phyloP scores from a whole-genome alignment of 257 asterid species.

The Salvia rosmarinus region DNA sequence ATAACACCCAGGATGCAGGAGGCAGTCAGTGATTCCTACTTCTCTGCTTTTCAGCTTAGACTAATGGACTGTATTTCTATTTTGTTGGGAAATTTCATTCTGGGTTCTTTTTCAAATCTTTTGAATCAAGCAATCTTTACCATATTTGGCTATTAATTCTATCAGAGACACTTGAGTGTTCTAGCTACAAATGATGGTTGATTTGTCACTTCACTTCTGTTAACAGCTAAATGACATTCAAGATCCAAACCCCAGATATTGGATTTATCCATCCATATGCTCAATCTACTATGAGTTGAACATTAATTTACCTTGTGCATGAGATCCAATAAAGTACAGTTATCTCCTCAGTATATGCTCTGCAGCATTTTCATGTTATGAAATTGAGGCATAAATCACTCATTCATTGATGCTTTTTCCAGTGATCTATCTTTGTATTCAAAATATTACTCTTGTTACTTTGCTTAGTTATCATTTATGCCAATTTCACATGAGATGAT shows the following conservation, averaged over 20 bases:
- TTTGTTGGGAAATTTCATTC: not conserved
- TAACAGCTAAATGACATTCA: constrained; percentile 9
- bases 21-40: not conserved
- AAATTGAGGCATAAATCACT: constrained; percentile 10
- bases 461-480: not conserved
- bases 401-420: constrained; percentile 6
- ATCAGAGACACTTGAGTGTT: not conserved
- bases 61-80: not conserved
- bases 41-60: not conserved
- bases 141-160: not conserved
- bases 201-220: constrained; percentile 7
- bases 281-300: constrained; percentile 2
- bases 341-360: constrained; percentile 8
- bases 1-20: not conserved
- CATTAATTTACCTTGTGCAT: not conserved
- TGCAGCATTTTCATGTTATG: constrained; percentile 9
- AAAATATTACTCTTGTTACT: not conserved
- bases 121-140: not conserved
- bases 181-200: constrained; percentile 7
- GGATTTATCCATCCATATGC: not conserved
- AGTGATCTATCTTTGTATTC: not conserved
- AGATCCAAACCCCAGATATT: not conserved
- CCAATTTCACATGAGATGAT: constrained; percentile 9
- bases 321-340: not conserved
- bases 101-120: not conserved